Base-by-base conservation (phyloP, 306 rosid genomes). In the Begonia peltatifolia region DNA sequence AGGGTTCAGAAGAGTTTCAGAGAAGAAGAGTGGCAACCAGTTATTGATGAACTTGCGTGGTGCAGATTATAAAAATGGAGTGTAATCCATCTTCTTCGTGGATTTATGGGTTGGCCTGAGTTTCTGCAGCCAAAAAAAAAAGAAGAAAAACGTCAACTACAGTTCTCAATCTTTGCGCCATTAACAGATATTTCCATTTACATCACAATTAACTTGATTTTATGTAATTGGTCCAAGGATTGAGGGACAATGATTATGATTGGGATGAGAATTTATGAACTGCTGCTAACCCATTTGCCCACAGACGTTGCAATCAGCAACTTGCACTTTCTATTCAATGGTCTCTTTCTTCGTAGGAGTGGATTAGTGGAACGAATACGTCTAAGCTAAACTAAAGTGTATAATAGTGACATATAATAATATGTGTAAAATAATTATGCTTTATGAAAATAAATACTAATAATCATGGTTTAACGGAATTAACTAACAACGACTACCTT, bases 11-110 rank as follows among this genome's bases (percentile, higher is more conserved):
- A 15, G 47, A 23, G 41, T 9, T 41, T 13, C 17, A 18, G 65
- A 38, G 50, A 2, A 36, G 59, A 15, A 54, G 22, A 73, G 83
- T 78, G 80, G 75, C 62, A 38, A 74, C 75, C 84, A 78, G 84
- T 70, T 58, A 75, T 62, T 49, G 65, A 51, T 78, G 73, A 78
- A 71, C 76, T 63, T 77, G 69, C 60, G 15, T 57, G 12, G 48
- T 44, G 48, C 11, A n/a, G 4, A 61, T 67, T 55, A n/a, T n/a
- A n/a, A 61, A 65, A 58, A 15, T 54, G 25, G 68, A 69, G 73
- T 71, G 75, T 68, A 64, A 69, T 77, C 59, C 81, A 78, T 75
- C 73, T 60, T 58, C 43, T 56, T 57, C 67, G 42, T 78, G 74
- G 68, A 74, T 46, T 57, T 67, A 63, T 64, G 68, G 69, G 71